Percentiles rank a stretch among this genome's conserved stretches.
Conservation (phyloP, 2,329 filamentous ascomycete genomes). For the Colletotrichum sp. region DNA sequence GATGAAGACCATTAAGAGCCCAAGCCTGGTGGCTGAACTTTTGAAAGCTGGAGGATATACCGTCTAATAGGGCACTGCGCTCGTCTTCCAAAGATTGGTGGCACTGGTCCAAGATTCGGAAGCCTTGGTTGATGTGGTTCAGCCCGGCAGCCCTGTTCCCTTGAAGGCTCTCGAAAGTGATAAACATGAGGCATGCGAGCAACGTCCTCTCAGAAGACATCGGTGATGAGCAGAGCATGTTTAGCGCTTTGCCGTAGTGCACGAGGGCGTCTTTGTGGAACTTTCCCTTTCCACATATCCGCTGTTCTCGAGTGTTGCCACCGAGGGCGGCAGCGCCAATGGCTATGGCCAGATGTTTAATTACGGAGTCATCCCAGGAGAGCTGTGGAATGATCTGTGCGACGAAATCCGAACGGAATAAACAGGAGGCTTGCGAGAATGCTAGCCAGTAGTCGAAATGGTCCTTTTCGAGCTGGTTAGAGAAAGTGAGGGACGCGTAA, state of each 20-base stretch:
- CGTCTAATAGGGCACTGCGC: background rate
- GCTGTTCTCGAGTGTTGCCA: background rate
- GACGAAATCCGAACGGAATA: background rate
- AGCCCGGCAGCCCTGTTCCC: constrained; percentile 42
- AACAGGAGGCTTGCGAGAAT: background rate
- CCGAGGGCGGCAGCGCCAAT: constrained; percentile 33
- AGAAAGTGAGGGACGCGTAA: background rate
- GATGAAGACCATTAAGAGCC: background rate
- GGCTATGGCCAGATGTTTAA: constrained; percentile 43
- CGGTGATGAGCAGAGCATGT: constrained; percentile 34
- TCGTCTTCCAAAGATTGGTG: background rate
- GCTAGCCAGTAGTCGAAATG: constrained; percentile 3
- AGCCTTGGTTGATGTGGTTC: constrained; percentile 42
- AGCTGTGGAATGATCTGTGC: constrained; percentile 19
- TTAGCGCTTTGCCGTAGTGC: constrained; percentile 44
- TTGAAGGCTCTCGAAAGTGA: constrained; percentile 43
- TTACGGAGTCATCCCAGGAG: constrained; percentile 20
- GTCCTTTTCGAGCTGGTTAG: constrained; percentile 2
- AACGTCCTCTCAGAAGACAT: constrained; percentile 33
- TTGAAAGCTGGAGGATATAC: background rate
- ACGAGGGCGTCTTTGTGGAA: constrained; percentile 39
- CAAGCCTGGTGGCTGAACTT: background rate
- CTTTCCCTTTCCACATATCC: background rate
- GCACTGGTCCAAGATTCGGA: background rate
- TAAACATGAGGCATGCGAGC: constrained; percentile 42